Evolutionary conservation across 2,329 filamentous ascomycete species (phyloP).

Genomic region (Curvularia lunata): DNA sequence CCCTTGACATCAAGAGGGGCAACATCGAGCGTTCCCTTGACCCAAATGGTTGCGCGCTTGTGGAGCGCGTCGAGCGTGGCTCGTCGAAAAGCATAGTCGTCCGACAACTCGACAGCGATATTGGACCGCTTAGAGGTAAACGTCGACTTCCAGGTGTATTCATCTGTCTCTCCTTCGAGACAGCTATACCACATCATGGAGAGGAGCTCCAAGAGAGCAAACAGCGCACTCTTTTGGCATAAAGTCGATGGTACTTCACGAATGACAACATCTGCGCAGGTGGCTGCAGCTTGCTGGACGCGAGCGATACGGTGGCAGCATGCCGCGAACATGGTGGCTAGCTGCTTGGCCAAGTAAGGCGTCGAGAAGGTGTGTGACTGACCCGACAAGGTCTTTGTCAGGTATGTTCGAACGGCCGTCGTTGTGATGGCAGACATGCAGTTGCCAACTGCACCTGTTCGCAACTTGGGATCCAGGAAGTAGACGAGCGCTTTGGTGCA

Average conservation of each 20-base stretch:
- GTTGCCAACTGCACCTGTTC: conserved; percentile 64
- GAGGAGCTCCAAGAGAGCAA: conserved; percentile 88
- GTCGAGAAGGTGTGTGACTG: conserved; percentile 82
- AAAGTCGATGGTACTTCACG: conserved; percentile 84
- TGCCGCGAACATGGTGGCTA: conserved; percentile 81
- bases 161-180: conserved; percentile 89
- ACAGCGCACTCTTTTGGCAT: conserved; percentile 87
- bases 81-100: conserved; percentile 84
- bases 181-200: conserved; percentile 96
- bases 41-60: conserved; percentile 78
- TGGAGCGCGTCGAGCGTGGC: conserved; percentile 80
- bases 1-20: conserved; percentile 95
- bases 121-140: conserved; percentile 79
- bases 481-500: conserved; percentile 90
- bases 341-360: conserved; percentile 85
- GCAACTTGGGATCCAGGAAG: conserved; percentile 89
- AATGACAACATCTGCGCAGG: conserved; percentile 85
- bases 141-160: conserved; percentile 84
- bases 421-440: conserved; percentile 68
- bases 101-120: conserved; percentile 87
- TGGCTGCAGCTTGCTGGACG: conserved; percentile 85
- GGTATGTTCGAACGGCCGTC: conserved; percentile 79
- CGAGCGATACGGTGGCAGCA: conserved; percentile 94
- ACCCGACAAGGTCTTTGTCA: conserved; percentile 75
- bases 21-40: conserved; percentile 78